Percentiles rank a stretch among this genome's conserved stretches.
Conservation (phyloP, 169 alveolate genomes). For the Plasmodium gallinaceum region DNA sequence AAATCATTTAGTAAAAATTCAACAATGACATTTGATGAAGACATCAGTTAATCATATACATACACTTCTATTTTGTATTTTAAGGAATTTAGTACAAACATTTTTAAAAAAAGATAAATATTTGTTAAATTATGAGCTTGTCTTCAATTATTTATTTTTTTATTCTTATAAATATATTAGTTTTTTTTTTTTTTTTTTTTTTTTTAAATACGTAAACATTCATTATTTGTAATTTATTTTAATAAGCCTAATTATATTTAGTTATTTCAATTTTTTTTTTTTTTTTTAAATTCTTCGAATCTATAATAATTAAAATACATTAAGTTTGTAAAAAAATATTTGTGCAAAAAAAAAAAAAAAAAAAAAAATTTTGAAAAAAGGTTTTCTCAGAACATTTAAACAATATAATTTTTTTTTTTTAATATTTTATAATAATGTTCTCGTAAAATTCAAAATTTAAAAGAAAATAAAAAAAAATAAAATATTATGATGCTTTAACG, state of each 20-base stretch:
- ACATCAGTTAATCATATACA: slow-evolving; percentile 18
- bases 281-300: slow-evolving; percentile 26
- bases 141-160: slow-evolving; percentile 19
- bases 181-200: slow-evolving; percentile 12
- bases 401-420: not conserved
- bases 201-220: not conserved
- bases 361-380: slow-evolving; percentile 34
- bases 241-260: slow-evolving; percentile 6
- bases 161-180: slow-evolving; percentile 9
- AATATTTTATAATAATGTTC: slow-evolving; percentile 8
- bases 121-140: slow-evolving; percentile 5
- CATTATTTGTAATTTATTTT: slow-evolving; percentile 3
- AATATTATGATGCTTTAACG: not conserved
- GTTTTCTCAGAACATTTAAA: not conserved
- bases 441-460: slow-evolving; percentile 10
- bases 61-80: slow-evolving; percentile 11
- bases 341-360: slow-evolving; percentile 51
- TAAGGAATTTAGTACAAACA: slow-evolving; percentile 3
- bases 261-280: slow-evolving; percentile 13
- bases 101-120: not conserved
- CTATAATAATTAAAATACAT: not conserved
- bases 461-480: not conserved
- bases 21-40: slow-evolving; percentile 55
- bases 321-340: slow-evolving; percentile 3
- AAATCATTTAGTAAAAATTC: slow-evolving; percentile 73